phyloP scores from a whole-genome alignment of 2,329 filamentous ascomycete genomes.

The Didymellaceae sp. region DNA sequence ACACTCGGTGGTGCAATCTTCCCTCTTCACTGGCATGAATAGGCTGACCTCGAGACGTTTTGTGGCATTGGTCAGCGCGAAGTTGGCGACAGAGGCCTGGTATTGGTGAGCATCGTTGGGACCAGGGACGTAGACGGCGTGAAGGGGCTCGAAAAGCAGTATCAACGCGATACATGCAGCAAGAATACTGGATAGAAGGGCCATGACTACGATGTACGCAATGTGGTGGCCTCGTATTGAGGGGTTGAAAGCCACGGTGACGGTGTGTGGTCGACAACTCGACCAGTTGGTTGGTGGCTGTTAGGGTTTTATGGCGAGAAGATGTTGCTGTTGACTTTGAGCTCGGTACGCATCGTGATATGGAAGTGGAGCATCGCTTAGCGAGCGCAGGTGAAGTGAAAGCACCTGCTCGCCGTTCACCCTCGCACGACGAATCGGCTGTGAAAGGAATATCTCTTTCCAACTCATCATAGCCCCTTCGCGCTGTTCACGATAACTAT shows the following conservation, averaged over 20 bases:
- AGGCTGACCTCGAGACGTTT: conserved; percentile 30
- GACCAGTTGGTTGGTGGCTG: conserved; percentile 1
- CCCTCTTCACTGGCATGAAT: conserved; percentile 28
- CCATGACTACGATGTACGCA: conserved; percentile 10
- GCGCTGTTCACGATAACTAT: neutral
- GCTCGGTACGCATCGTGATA: neutral
- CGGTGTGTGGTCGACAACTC: conserved; percentile 5
- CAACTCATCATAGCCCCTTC: too few species aligned
- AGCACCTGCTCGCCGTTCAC: neutral
- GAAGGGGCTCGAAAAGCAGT: conserved; percentile 3
- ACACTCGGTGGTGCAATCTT: conserved; percentile 20
- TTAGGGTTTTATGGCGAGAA: neutral
- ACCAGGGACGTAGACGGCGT: conserved; percentile 21
- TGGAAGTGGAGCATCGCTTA: conserved; percentile 4
- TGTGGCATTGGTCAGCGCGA: conserved; percentile 12
- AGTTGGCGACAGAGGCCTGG: conserved; percentile 25
- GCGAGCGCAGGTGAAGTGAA: conserved; percentile 2
- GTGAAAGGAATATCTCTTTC: too few species aligned
- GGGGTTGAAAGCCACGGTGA: conserved; percentile 7
- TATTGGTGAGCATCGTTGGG: conserved; percentile 23
- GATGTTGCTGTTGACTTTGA: neutral
- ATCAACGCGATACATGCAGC: conserved; percentile 1
- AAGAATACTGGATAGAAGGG: neutral
- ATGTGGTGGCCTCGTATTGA: neutral
- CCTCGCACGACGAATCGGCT: too few species aligned